Evolutionary conservation across 2,329 filamentous ascomycete genomes (phyloP).

Genomic region (Colletotrichum filicis): DNA sequence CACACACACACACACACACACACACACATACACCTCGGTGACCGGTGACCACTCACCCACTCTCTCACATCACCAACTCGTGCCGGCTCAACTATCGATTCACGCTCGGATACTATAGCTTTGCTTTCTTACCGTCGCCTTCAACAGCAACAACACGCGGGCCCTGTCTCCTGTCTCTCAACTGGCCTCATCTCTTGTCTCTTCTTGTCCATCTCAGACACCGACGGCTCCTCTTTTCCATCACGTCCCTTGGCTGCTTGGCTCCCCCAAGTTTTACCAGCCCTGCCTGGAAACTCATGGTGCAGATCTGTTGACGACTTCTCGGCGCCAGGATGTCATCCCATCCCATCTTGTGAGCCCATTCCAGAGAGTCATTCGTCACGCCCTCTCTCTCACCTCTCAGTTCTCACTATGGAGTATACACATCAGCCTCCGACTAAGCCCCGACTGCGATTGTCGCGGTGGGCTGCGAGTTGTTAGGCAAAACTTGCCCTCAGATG

Average conservation of each 20-base stretch:
- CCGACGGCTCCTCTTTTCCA: conserved; percentile 22
- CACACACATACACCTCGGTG: too few relatives aligned
- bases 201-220: conserved; percentile 17
- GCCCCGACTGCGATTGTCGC: conserved; percentile 21
- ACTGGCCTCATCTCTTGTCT: not conserved
- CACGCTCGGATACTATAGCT: conserved; percentile 10
- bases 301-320: conserved; percentile 30
- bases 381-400: not conserved
- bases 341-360: conserved; percentile 27
- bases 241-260: conserved; percentile 10
- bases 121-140: not conserved
- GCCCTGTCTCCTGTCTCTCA: not conserved
- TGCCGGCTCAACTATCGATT: not conserved
- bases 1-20: not conserved
- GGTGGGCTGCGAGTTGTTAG: not conserved
- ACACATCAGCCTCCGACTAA: conserved; percentile 13
- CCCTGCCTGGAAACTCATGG: conserved; percentile 22
- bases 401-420: not conserved
- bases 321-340: conserved; percentile 24
- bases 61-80: not conserved
- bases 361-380: conserved; percentile 18
- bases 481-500: not conserved
- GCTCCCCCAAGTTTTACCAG: conserved; percentile 21
- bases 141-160: conserved; percentile 21
- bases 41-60: not conserved